These are phyloP conservation scores for Camillea tinctor DNA, from an alignment of 2,329 filamentous ascomycete species.

Conservation along the genomic window DNA sequence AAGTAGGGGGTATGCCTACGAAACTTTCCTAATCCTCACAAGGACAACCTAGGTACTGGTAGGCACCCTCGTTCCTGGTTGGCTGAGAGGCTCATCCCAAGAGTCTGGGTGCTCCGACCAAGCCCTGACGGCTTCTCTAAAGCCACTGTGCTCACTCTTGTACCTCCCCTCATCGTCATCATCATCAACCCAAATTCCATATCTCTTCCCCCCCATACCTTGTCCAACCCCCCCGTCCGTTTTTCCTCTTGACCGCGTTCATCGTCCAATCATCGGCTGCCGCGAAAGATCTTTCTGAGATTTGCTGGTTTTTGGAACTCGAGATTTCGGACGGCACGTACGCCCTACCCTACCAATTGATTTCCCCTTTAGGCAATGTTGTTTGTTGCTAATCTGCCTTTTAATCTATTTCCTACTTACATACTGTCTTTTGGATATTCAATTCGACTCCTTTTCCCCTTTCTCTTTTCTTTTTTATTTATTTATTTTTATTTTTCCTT, in stretches of 20 bases:
- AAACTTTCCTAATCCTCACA: neutral
- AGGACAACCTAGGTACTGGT: neutral
- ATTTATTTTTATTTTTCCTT: neutral
- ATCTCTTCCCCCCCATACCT: neutral
- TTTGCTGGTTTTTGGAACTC: slow-evolving; percentile 11
- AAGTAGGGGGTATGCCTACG: neutral
- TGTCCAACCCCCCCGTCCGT: neutral
- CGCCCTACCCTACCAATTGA: slow-evolving; percentile 1
- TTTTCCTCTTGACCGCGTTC: slow-evolving; percentile 14
- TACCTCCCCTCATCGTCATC: slow-evolving; percentile 1
- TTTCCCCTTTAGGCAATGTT: neutral
- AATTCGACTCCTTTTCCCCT: neutral
- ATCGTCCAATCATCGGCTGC: slow-evolving; percentile 16
- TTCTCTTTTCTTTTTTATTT: too few relatives aligned
- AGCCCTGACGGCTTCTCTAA: neutral
- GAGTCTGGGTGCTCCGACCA: neutral
- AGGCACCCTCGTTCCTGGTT: neutral
- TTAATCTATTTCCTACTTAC: too few relatives aligned
- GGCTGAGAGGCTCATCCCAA: neutral
- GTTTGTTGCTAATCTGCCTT: neutral
- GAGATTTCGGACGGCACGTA: slow-evolving; percentile 9
- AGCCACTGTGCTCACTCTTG: neutral
- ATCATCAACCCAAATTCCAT: neutral
- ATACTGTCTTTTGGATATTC: too few relatives aligned
- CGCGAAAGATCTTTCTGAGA: slow-evolving; percentile 6